A percentile compares a stretch with the other conserved stretches of the same genome.
Evolutionary conservation across 192 early-diverging fungal species (phyloP).

Genomic region (Kickxella alabastrina): DNA sequence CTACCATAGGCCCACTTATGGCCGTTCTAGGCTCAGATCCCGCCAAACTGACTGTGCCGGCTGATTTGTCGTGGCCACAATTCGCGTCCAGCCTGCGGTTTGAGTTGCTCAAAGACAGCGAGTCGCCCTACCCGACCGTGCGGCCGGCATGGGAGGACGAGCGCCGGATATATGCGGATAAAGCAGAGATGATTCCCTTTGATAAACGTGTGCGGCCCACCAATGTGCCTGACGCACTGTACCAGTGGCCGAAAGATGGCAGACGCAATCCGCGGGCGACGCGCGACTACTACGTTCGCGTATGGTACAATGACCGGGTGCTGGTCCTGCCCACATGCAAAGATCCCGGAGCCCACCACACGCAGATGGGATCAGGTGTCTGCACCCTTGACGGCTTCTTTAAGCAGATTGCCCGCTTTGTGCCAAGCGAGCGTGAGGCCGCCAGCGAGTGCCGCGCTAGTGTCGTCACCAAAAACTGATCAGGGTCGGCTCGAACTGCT

Average conservation of each 20-base stretch:
- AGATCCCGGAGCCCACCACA: conserved; percentile 47
- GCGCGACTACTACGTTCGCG: conserved; percentile 49
- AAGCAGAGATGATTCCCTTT: conserved; percentile 16
- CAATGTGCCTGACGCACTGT: conserved; percentile 33
- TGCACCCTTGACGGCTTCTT: conserved; percentile 53
- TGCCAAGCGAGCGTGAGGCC: conserved; percentile 24
- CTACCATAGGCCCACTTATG: conserved; percentile 43
- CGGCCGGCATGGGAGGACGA: conserved; percentile 39
- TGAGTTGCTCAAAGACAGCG: conserved; percentile 42
- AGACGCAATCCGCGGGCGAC: conserved; percentile 24
- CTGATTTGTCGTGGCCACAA: conserved; percentile 26
- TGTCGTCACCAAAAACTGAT: too few relatives aligned
- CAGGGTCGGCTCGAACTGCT: too few relatives aligned
- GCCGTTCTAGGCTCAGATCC: conserved; percentile 17
- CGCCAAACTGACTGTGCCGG: not conserved
- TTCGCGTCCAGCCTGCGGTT: conserved; percentile 38
- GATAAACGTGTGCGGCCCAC: conserved; percentile 27
- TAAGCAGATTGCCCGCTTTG: conserved; percentile 41
- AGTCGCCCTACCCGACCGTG: conserved; percentile 17
- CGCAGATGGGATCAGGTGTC: conserved; percentile 23
- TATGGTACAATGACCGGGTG: conserved; percentile 43
- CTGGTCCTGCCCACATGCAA: conserved; percentile 42
- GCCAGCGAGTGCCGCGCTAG: conserved; percentile 5
- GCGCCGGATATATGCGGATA: conserved; percentile 12
- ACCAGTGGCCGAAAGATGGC: conserved; percentile 17